Evolutionary conservation across 345 rosid species (phyloP), one percentile per base, ranked within the genome.

Genomic region (Brassica rapa): DNA sequence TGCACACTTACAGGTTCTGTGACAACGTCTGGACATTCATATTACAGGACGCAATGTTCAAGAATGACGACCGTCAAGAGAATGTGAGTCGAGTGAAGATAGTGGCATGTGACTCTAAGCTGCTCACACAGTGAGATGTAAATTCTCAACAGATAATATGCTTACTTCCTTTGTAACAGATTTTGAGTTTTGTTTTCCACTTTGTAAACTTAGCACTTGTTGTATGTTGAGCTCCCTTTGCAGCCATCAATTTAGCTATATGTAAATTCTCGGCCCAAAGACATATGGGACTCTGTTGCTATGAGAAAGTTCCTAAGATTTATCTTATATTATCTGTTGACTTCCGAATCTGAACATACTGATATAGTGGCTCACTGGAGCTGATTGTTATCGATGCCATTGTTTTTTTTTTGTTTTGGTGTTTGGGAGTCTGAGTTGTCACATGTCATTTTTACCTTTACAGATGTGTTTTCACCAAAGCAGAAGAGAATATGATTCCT

Each of bases 11-110:
- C 84, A 89, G 99, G 84, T 95, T 93, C 88, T 93, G 99, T 75
- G 99, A 96, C 94, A 91, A 91, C 32, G 97, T 96, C 12, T 96
- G 99, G 99, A 96, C 99, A 57, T 96, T 96, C 87, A 93, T 96
- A 82, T 82, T 96, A 75, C 97, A 89, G 78, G 76, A 85, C 59
- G 97, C 93, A 0, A 0, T 25, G 74, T 93, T 96, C 81, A 93
- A 93, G 87, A 79, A 33, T 21, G 97, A 96, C 5, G 99, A 91
- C 0, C 23, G 77, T 15, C 85, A 21, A 63, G 97, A 96, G 88
- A 67, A 2, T 61, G 96, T 96, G 4, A 82, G 91, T 53, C 88
- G 85, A 49, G 98, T 95, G 74, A 95, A 95, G 85, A 95, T 95
- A 76, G 97, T 95, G 21, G 99, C 98, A 19, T 95, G 99, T 11